Evolutionary conservation across 768 basidiomycete genomes (phyloP).

Genomic region (Tephrocybe sp.): DNA sequence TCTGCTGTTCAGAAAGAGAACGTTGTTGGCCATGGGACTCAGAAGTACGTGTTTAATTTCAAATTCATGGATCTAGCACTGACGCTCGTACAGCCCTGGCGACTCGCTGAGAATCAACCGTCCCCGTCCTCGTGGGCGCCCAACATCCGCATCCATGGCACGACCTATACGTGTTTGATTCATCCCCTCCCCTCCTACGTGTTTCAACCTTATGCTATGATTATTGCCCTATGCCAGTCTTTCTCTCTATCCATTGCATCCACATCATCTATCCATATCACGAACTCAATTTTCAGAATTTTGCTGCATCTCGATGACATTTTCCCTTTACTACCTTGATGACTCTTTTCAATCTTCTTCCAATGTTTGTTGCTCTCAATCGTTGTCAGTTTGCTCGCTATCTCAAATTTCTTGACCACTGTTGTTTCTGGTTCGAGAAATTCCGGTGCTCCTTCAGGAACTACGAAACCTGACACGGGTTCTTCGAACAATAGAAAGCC

Average conservation of each 20-base stretch:
- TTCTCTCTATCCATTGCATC: background rate
- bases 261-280: background rate
- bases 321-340: slow-evolving; percentile 13
- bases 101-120: slow-evolving; percentile 47
- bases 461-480: slow-evolving; percentile 37
- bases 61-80: background rate
- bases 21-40: slow-evolving; percentile 34
- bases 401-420: slow-evolving; percentile 7
- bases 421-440: slow-evolving; percentile 18
- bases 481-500: slow-evolving; percentile 65
- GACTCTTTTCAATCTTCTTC: background rate
- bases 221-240: slow-evolving; percentile 10
- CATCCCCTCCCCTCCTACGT: background rate
- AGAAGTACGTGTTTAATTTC: slow-evolving; percentile 48
- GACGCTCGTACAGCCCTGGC: slow-evolving; percentile 34
- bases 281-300: slow-evolving; percentile 7
- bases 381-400: slow-evolving; percentile 14
- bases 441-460: slow-evolving; percentile 47
- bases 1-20: slow-evolving; percentile 59
- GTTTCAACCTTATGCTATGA: slow-evolving; percentile 12
- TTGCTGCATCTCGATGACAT: slow-evolving; percentile 10
- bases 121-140: slow-evolving; percentile 48
- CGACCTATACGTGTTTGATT: slow-evolving; percentile 34
- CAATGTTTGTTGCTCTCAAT: slow-evolving; percentile 4
- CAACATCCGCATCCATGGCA: slow-evolving; percentile 39